Percentiles rank a stretch among this genome's conserved stretches.
Evolutionary conservation across 1,139 yeast species (phyloP).

Genomic region (Diutina neorugosa): DNA sequence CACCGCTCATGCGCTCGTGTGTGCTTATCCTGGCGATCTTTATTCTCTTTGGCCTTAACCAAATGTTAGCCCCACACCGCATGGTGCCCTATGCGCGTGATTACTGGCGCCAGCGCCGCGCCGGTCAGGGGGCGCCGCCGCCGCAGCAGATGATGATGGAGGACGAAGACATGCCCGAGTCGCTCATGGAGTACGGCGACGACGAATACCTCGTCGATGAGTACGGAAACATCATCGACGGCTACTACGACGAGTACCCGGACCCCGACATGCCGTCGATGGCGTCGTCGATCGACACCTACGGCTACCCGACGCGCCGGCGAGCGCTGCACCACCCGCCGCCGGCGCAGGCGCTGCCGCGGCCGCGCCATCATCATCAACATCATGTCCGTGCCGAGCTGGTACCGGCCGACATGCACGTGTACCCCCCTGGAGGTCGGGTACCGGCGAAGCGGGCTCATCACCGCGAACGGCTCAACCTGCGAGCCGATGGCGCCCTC

Average conservation of each 20-base stretch:
- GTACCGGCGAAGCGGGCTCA: not conserved
- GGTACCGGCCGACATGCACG: not conserved
- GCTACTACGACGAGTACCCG: slow-evolving; percentile 3
- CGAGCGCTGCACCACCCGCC: not conserved
- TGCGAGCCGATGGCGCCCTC: slow-evolving; percentile 2
- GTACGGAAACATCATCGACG: not conserved
- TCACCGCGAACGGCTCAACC: not conserved
- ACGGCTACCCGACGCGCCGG: not conserved
- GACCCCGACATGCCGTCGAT: not conserved
- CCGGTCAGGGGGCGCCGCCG: not conserved
- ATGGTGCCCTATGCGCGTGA: not conserved
- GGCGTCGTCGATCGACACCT: not conserved
- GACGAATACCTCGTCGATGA: slow-evolving; percentile 3
- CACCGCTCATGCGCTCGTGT: not conserved
- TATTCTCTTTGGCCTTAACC: not conserved
- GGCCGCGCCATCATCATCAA: not conserved
- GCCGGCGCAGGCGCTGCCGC: not conserved
- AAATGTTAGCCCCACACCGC: not conserved
- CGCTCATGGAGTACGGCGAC: slow-evolving; percentile 6
- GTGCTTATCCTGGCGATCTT: not conserved
- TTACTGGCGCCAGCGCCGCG: not conserved
- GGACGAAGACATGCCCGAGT: slow-evolving; percentile 7
- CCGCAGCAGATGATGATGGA: slow-evolving; percentile 6
- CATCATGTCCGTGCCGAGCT: not conserved
- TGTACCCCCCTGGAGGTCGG: not conserved